Conservation (phyloP, 305 asterid genomes). For the Fraxinus ornus region DNA sequence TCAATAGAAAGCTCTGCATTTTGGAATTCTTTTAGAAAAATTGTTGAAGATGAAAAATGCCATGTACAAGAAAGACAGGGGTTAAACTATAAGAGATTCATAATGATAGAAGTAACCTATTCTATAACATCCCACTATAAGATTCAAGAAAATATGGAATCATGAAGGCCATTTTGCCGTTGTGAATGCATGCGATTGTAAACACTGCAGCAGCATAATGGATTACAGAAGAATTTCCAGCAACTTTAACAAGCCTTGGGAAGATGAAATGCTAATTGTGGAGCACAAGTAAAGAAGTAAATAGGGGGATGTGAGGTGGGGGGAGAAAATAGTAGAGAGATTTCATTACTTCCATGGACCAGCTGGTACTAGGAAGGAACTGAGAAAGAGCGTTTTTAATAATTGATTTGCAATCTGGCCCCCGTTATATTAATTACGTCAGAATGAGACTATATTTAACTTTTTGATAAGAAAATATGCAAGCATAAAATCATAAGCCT, state of each 20-base stretch:
- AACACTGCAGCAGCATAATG: neutral
- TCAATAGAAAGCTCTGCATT: neutral
- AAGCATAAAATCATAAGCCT: conserved; percentile 16
- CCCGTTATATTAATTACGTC: neutral
- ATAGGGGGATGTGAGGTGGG: neutral
- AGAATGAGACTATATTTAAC: neutral
- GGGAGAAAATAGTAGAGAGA: neutral
- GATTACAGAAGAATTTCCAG: neutral
- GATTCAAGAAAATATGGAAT: neutral
- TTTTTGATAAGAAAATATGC: neutral
- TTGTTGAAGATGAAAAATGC: neutral
- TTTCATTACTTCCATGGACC: neutral
- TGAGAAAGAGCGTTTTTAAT: neutral
- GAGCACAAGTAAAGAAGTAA: neutral
- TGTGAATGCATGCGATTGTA: neutral
- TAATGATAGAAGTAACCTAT: neutral
- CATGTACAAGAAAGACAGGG: neutral
- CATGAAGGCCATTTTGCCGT: neutral
- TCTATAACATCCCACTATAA: neutral
- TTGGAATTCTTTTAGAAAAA: neutral
- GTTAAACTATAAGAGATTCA: neutral
- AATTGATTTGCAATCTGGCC: neutral
- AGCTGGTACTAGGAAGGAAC: neutral
- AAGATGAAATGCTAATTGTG: neutral
- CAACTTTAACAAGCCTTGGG: neutral